Percentiles rank a stretch among this genome's conserved stretches.
phyloP scores from a whole-genome alignment of 2,329 filamentous ascomycete genomes.

The Epichloe coenophiala region DNA sequence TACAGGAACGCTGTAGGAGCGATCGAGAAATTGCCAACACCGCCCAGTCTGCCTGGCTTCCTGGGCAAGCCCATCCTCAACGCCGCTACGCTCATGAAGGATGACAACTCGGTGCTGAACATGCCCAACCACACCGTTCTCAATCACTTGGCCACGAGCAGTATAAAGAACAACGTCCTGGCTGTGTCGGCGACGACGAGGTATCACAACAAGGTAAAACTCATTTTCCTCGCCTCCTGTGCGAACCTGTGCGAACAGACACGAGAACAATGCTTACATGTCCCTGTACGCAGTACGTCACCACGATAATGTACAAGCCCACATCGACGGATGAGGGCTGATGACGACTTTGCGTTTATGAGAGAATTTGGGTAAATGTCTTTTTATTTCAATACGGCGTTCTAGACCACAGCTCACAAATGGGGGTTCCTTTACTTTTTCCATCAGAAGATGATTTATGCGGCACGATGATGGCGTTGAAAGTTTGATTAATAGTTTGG shows the following conservation, averaged over 20 bases:
- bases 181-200: conserved; percentile 95
- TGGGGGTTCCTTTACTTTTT: no score
- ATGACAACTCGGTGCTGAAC: conserved; percentile 92
- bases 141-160: conserved; percentile 93
- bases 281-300: conserved; percentile 61
- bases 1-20: conserved; percentile 65
- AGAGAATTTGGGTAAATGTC: neutral
- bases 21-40: conserved; percentile 66
- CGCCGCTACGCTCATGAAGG: conserved; percentile 81
- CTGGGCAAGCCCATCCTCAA: conserved; percentile 91
- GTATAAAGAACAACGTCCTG: conserved; percentile 91
- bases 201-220: conserved; percentile 78
- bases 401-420: neutral
- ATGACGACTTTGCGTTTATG: neutral
- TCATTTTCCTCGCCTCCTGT: neutral
- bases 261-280: neutral
- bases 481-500: neutral
- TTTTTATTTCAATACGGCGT: neutral
- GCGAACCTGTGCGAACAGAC: no score
- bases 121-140: conserved; percentile 96
- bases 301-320: conserved; percentile 94
- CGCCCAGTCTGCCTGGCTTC: conserved; percentile 79
- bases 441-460: neutral
- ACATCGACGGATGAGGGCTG: conserved; percentile 43
- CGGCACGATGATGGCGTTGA: neutral